A percentile compares a stretch with the other conserved stretches of the same genome.
phyloP scores from a whole-genome alignment of 495 filamentous ascomycete species.

The Neurospora sp. region DNA sequence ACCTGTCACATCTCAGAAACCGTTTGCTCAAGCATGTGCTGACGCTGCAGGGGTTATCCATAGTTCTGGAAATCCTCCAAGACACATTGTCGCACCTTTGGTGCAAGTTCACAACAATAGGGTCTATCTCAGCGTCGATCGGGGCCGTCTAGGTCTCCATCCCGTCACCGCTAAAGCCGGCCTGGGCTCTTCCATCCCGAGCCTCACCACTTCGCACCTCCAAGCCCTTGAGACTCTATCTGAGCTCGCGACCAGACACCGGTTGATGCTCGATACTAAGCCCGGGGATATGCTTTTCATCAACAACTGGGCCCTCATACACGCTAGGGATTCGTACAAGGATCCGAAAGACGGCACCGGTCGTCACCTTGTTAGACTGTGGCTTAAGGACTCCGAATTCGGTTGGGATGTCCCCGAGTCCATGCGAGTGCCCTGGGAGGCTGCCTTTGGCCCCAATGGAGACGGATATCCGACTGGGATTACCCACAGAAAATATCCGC shows the following conservation, averaged over 20 bases:
- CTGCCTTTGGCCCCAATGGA: constrained; percentile 25
- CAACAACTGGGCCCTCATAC: constrained; percentile 53
- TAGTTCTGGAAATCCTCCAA: constrained; percentile 26
- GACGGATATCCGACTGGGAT: constrained; percentile 8
- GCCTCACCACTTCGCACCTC: constrained; percentile 22
- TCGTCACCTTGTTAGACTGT: constrained; percentile 43
- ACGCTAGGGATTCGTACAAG: constrained; percentile 42
- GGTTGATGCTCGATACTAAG: constrained; percentile 35
- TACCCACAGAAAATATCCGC: constrained; percentile 24
- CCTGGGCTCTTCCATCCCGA: constrained; percentile 17
- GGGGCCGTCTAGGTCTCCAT: constrained; percentile 34
- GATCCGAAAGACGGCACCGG: constrained; percentile 20
- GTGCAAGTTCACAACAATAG: constrained; percentile 24
- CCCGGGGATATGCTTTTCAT: constrained; percentile 53
- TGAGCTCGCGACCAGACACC: constrained; percentile 23
- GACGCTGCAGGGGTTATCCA: background rate
- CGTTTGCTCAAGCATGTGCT: background rate
- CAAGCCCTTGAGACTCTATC: constrained; percentile 27
- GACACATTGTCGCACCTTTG: constrained; percentile 29
- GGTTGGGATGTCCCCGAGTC: constrained; percentile 31
- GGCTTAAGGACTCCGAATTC: constrained; percentile 34
- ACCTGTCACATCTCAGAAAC: background rate
- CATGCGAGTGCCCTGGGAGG: constrained; percentile 36
- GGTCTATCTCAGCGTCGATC: constrained; percentile 31
- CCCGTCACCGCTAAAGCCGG: constrained; percentile 13